Percentiles rank a stretch among this genome's conserved stretches.
Evolutionary conservation across 345 rosid genomes (phyloP).

Genomic region (Gossypium anomalum): DNA sequence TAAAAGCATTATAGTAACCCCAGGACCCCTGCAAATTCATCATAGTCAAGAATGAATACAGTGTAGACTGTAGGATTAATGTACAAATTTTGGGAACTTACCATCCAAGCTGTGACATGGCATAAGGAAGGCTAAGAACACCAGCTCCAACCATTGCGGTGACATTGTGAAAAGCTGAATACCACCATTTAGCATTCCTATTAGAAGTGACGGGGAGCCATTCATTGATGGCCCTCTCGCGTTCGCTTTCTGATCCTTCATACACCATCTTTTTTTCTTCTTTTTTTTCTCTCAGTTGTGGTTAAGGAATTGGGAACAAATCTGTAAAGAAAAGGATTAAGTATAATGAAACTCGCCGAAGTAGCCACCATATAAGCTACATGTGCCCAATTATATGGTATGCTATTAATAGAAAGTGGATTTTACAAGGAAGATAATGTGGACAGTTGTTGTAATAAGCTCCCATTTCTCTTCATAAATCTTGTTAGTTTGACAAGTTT

Average conservation of each 20-base stretch:
- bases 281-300: neutral
- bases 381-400: neutral
- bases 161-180: conserved; percentile 83
- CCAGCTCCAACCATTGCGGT: conserved; percentile 34
- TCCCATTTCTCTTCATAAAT: neutral
- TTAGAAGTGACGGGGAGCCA: conserved; percentile 76
- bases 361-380: neutral
- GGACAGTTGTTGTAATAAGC: neutral
- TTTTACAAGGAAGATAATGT: neutral
- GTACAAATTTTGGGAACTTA: conserved; percentile 10
- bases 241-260: neutral
- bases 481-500: neutral
- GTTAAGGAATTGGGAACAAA: neutral
- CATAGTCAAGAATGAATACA: neutral
- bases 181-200: conserved; percentile 88
- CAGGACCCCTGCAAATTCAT: conserved; percentile 60
- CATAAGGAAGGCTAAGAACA: conserved; percentile 81
- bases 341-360: neutral
- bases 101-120: conserved; percentile 86
- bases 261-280: neutral
- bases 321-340: neutral
- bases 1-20: conserved; percentile 37
- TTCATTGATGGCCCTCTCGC: conserved; percentile 40
- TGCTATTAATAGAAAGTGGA: neutral
- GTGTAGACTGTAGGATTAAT: too few species aligned